phyloP scores from a whole-genome alignment of 2,329 filamentous ascomycete species.

The Orbilia ellipsospora region DNA sequence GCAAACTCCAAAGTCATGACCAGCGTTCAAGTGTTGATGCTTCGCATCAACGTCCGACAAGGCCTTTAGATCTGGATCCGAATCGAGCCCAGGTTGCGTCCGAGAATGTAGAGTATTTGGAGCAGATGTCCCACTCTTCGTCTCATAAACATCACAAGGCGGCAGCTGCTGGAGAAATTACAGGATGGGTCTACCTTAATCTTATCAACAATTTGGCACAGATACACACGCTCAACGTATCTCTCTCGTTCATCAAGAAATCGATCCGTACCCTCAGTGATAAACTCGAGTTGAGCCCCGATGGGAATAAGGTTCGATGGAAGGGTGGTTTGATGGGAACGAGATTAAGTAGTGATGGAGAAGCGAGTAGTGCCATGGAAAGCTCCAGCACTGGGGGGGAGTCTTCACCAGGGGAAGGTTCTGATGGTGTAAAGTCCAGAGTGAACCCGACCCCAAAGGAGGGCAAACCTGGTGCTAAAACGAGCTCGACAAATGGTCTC shows the following conservation, averaged over 20 bases:
- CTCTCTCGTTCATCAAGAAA: conserved; percentile 78
- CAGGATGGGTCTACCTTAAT: conserved; percentile 86
- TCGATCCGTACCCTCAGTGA: conserved; percentile 77
- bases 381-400: conserved; percentile 64
- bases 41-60: conserved; percentile 77
- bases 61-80: conserved; percentile 80
- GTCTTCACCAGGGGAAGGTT: conserved; percentile 62
- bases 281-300: conserved; percentile 79
- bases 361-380: conserved; percentile 65
- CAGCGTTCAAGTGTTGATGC: conserved; percentile 25
- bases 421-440: conserved; percentile 59
- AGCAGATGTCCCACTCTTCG: conserved; percentile 74
- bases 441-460: conserved; percentile 62
- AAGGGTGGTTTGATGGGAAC: conserved; percentile 75
- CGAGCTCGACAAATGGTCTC: conserved; percentile 46
- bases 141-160: conserved; percentile 69
- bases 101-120: conserved; percentile 83
- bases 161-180: conserved; percentile 71
- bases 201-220: conserved; percentile 83
- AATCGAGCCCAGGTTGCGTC: conserved; percentile 78
- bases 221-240: conserved; percentile 85
- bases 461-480: conserved; percentile 56
- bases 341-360: conserved; percentile 72
- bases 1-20: conserved; percentile 46
- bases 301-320: conserved; percentile 84